Evolutionary conservation across 352 stramenopile species (phyloP).

Genomic region (Globisporangium emineosum): DNA sequence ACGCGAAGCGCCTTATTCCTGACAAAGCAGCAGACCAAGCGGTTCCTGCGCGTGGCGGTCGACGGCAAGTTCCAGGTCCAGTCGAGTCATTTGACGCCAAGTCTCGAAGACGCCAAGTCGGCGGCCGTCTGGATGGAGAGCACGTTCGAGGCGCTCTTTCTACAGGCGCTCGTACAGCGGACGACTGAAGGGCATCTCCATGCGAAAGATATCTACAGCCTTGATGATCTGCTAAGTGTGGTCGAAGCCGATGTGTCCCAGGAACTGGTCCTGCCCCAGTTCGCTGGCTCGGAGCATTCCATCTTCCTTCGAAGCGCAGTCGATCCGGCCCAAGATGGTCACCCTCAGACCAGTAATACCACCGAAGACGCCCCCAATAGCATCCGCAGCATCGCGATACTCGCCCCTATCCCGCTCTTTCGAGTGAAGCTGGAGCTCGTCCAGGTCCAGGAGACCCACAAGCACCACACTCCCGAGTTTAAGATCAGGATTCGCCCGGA

Average conservation of each 20-base stretch:
- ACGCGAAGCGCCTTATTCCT: conserved; percentile 6
- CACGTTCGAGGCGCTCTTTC: conserved; percentile 35
- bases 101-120: conserved; percentile 7
- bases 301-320: conserved; percentile 5
- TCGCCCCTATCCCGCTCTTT: conserved; percentile 20
- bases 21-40: conserved; percentile 48
- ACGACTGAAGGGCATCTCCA: not conserved
- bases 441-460: not conserved
- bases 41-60: conserved; percentile 37
- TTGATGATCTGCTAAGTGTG: conserved; percentile 29
- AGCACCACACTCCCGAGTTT: not conserved
- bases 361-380: not conserved
- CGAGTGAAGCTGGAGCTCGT: conserved; percentile 16
- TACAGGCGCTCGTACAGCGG: conserved; percentile 19
- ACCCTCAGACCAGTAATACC: not conserved
- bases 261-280: conserved; percentile 23
- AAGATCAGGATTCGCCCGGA: conserved; percentile 37
- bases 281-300: conserved; percentile 5
- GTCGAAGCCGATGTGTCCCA: conserved; percentile 20
- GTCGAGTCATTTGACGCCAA: not conserved
- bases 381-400: not conserved
- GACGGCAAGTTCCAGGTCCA: conserved; percentile 28
- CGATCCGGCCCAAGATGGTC: too few relatives aligned
- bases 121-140: conserved; percentile 32
- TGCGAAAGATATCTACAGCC: conserved; percentile 19